These are phyloP conservation scores for Chytriomyces sp. DNA, from an alignment of 192 early-diverging fungal genomes.

Conservation along the genomic window DNA sequence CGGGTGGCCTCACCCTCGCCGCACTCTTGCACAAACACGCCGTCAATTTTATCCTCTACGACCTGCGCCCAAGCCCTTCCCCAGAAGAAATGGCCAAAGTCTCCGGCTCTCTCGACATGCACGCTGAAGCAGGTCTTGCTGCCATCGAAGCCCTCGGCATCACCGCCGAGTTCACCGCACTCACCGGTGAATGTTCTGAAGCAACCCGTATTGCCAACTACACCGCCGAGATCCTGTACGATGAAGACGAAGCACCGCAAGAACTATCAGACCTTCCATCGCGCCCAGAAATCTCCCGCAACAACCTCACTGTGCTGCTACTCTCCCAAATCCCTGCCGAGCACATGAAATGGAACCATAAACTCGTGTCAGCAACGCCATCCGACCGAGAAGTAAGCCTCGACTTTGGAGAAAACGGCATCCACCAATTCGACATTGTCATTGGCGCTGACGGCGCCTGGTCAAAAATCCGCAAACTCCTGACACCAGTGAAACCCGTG, in stretches of 20 bases:
- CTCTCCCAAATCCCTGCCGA: slow-evolving; percentile 29
- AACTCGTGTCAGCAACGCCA: no score
- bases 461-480: no score
- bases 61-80: slow-evolving; percentile 35
- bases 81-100: slow-evolving; percentile 42
- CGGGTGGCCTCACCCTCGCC: slow-evolving; percentile 56
- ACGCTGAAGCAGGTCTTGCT: slow-evolving; percentile 50
- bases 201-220: no score
- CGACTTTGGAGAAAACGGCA: slow-evolving; percentile 8
- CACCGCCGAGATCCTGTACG: slow-evolving; percentile 31
- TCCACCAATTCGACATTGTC: slow-evolving; percentile 32
- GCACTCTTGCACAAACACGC: slow-evolving; percentile 46
- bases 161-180: slow-evolving; percentile 34
- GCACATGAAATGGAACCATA: no score
- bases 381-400: background rate
- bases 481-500: no score
- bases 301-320: slow-evolving; percentile 47
- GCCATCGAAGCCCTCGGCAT: slow-evolving; percentile 44
- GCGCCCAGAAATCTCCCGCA: slow-evolving; percentile 57
- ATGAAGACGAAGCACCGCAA: slow-evolving; percentile 27
- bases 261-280: no score
- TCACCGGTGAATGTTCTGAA: slow-evolving; percentile 45
- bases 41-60: slow-evolving; percentile 47
- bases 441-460: no score
- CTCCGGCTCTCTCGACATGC: slow-evolving; percentile 52